A percentile compares a stretch with the other conserved stretches of the same genome.
Evolutionary conservation across 345 rosid genomes (phyloP).

Genomic region (thale cress (Arabidopsis thaliana)): DNA sequence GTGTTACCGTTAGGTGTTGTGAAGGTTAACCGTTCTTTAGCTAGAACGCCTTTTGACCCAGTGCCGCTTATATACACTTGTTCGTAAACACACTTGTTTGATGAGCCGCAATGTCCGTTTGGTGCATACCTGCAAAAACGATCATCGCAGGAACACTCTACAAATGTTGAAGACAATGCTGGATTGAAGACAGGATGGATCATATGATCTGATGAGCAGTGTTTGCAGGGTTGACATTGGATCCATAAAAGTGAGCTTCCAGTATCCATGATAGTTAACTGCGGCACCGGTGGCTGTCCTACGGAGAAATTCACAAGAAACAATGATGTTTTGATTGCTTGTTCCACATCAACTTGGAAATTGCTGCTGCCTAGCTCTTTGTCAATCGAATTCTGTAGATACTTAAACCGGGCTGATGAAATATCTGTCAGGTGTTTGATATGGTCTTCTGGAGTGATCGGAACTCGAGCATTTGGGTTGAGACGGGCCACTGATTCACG

Average conservation of each 20-base stretch:
- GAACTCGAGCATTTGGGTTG: constrained; percentile 1
- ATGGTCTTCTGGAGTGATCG: constrained; percentile 19
- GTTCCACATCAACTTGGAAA: constrained; percentile 47
- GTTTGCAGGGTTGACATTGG: constrained; percentile 55
- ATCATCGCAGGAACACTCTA: constrained; percentile 45
- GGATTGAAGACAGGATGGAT: constrained; percentile 50
- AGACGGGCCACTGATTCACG: constrained; percentile 23
- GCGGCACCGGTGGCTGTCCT: constrained; percentile 65
- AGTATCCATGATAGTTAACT: constrained; percentile 59
- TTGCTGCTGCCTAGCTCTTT: constrained; percentile 26
- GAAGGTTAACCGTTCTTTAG: constrained; percentile 54
- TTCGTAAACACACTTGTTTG: constrained; percentile 48
- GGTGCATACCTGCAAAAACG: constrained; percentile 41
- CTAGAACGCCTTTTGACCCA: constrained; percentile 52
- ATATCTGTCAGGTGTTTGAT: constrained; percentile 31
- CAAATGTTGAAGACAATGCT: constrained; percentile 53
- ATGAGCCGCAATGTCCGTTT: constrained; percentile 28
- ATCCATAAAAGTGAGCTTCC: constrained; percentile 74
- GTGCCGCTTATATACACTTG: constrained; percentile 43
- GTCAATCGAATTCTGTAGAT: constrained; percentile 38
- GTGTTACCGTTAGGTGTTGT: constrained; percentile 44
- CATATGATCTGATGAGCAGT: constrained; percentile 36
- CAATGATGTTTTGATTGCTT: constrained; percentile 30
- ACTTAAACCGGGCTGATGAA: constrained; percentile 44
- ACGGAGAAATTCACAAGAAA: constrained; percentile 57